These are phyloP conservation scores for Cyclospora cayetanensis DNA, from an alignment of 169 alveolate species.

Conservation along the genomic window DNA sequence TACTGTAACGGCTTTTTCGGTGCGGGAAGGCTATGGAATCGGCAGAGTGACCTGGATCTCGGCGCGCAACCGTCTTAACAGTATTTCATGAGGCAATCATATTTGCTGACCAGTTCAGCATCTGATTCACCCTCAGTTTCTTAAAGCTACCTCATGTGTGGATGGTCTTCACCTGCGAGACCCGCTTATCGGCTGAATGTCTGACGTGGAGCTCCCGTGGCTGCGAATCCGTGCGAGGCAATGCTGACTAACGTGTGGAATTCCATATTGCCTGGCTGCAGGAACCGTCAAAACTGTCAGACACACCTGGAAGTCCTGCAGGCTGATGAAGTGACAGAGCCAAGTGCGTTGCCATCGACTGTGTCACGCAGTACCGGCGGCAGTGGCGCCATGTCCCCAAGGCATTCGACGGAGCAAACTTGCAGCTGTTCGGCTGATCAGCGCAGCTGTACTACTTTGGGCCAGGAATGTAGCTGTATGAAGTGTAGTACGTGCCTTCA, in stretches of 20 bases:
- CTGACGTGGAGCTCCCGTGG: too few species aligned
- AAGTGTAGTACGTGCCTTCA: background rate
- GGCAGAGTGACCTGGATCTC: too few species aligned
- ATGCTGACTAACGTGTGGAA: constrained; percentile 55
- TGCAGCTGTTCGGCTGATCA: constrained; percentile 20
- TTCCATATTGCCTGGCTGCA: constrained; percentile 5
- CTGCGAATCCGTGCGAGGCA: too few species aligned
- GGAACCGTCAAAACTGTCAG: background rate
- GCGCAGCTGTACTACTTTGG: background rate
- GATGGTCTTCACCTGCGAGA: background rate
- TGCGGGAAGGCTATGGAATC: too few species aligned
- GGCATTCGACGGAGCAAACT: background rate
- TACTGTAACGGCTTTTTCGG: too few species aligned
- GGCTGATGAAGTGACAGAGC: background rate
- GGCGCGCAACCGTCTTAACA: background rate
- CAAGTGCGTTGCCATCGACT: background rate
- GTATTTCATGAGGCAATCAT: background rate
- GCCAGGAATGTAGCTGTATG: background rate
- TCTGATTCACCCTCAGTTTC: background rate
- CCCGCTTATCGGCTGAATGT: background rate
- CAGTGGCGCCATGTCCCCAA: background rate
- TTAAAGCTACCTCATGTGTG: background rate
- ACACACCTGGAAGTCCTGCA: background rate
- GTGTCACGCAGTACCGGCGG: background rate
- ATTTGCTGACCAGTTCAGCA: background rate